Base-by-base conservation (phyloP, 2,329 filamentous ascomycete species). In the Neofusicoccum laricinum region DNA sequence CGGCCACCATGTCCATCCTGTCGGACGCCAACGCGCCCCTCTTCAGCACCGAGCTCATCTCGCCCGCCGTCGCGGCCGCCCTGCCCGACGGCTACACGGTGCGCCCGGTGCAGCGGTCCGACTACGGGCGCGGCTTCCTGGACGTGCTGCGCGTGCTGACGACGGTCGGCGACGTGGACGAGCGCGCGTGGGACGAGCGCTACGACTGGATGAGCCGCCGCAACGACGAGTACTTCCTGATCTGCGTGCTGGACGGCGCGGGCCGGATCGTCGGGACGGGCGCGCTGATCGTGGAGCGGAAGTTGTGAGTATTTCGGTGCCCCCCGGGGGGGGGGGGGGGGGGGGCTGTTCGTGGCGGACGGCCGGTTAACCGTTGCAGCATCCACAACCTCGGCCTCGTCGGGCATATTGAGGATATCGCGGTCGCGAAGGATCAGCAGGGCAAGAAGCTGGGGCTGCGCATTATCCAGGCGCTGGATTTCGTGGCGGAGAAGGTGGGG, bases 401-500 rank as follows among this genome's bases (percentile, higher is more conserved):
- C 30, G 95, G 94, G 12, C 95, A 98, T 79, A 97, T 98, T 78
- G 95, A 98, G 78, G 95, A 99, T 76, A 97, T 99, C 76, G 93
- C 94, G 17, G 93, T 99, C 41, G 88, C 91, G 68, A 93, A 93
- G 80, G 91, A 96, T 72, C 93, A 98, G 80, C 95, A 98, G 79
- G 95, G 95, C 70, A 97, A 98, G 86, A 97, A 97, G 81, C 84
- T 98, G 48, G 95, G 95, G 4, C 81, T 97, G 73, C 86, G 92
- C 69, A 90, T 98, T 69, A 98, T 98, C 72, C 92, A 98, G 80
- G 93, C 94, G 7, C 85, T 99, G 74, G 93, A 98, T 79, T 90
- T 85, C 75, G 88, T 98, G 66, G 93, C 93, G 63, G 88, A 92
- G 75, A 86, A 92, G 75, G 89, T 95, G 65, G 95, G 94, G 63